phyloP scores from a whole-genome alignment of 2,329 filamentous ascomycete species.

The Lasiodiplodia citricola region DNA sequence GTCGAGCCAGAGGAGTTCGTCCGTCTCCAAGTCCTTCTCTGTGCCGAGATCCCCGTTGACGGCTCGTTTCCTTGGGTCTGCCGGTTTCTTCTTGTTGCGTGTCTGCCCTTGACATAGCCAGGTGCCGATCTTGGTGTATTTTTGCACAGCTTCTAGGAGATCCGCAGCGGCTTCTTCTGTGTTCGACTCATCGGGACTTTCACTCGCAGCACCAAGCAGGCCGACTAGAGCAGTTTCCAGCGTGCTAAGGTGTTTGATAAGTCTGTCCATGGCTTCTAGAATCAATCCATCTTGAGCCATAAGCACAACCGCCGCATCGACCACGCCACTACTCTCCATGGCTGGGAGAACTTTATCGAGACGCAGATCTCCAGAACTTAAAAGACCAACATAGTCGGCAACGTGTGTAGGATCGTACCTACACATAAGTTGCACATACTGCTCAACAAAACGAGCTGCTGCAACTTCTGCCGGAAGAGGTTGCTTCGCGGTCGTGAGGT shows the following conservation, averaged over 20 bases:
- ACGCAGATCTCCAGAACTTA: conserved; percentile 78
- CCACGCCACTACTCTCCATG: conserved; percentile 86
- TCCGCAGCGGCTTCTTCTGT: conserved; percentile 73
- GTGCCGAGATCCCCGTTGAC: conserved; percentile 45
- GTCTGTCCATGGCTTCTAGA: conserved; percentile 79
- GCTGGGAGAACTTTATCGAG: conserved; percentile 82
- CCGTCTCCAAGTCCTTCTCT: conserved; percentile 62
- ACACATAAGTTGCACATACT: conserved; percentile 91
- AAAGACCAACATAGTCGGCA: conserved; percentile 77
- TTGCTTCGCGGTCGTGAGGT: conserved; percentile 43
- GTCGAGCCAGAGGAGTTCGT: conserved; percentile 70
- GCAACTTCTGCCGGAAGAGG: conserved; percentile 33
- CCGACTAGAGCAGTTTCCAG: conserved; percentile 80
- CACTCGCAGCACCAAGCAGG: conserved; percentile 66
- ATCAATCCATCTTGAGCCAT: conserved; percentile 89
- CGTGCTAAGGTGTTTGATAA: conserved; percentile 79
- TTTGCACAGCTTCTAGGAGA: conserved; percentile 78
- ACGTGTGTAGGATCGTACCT: conserved; percentile 81
- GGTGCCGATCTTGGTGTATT: conserved; percentile 89
- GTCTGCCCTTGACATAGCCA: conserved; percentile 93
- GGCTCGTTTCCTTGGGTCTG: conserved; percentile 36
- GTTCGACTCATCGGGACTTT: conserved; percentile 61
- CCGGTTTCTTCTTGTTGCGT: conserved; percentile 55
- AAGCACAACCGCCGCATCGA: conserved; percentile 90
- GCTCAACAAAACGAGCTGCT: conserved; percentile 56